Base-by-base conservation (phyloP, 108 stramenopile species). In the Nitzschia palea region DNA sequence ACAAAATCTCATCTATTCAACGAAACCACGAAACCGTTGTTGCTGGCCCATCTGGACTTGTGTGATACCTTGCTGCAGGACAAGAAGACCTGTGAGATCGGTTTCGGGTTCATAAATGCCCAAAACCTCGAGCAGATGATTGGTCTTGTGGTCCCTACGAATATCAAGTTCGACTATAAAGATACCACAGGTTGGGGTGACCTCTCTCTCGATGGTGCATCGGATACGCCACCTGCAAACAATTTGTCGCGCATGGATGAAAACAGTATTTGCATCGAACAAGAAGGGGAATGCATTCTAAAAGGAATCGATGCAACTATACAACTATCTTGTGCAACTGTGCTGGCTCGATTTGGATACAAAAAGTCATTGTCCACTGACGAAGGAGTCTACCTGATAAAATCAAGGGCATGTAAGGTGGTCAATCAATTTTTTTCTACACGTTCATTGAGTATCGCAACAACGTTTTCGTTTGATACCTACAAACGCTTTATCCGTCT, bases 191-290 rank as follows among this genome's bases (percentile, higher is more conserved):
- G 33, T 40, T 37, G 33, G 9, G 23, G 15, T 2, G 40, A 43
- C 22, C 35, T 60, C 10, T 60, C 59, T 6, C 35, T 8, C 6
- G 61, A 55, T 22, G 31, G n/a, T 23, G 57, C 51, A 6, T 55
- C 66, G 27, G 65, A 74, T 15, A 77, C 74, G 12, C 74, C 74
- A 20, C 60, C 74, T 20, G 65, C 60, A 2, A 64, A 77, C 50
- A 70, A 70, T 37, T 34, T 70, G 25, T 70, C 65, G 15, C 32
- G 76, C 31, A 23, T 70, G 51, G 69, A 66, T 53, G 65, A 70
- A 10, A 66, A 36, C 1, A 77, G 69, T 65, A 70, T 70, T 8
- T 77, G 65, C 45, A 53, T 65, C n/a, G 69, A 70, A 40, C 59
- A 61, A 4, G 58, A 66, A 29, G 57, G 54, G 23, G 62, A 53